Conservation (phyloP, 1,284 basidiomycete species). For the Paramarasmius palmivorus region DNA sequence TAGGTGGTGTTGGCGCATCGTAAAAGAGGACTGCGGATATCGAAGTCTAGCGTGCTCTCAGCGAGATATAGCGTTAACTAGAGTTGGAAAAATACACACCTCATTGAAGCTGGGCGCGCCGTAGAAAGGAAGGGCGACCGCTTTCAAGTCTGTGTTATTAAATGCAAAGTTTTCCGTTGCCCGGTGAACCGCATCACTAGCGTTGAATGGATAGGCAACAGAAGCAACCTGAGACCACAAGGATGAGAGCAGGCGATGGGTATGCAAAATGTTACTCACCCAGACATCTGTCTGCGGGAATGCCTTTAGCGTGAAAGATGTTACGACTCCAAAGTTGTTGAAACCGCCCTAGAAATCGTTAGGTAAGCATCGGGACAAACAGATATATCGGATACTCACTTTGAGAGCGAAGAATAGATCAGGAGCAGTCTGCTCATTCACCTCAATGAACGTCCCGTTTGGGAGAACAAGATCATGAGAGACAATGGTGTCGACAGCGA, state of each 20-base stretch:
- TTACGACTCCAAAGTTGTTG: constrained; percentile 13
- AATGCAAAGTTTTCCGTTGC: background rate
- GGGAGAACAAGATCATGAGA: constrained; percentile 35
- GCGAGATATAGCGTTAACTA: too few relatives aligned
- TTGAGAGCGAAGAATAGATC: constrained; percentile 36
- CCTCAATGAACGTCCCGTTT: constrained; percentile 28
- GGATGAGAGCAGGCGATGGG: too few relatives aligned
- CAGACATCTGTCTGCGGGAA: constrained; percentile 10
- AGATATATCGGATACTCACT: constrained; percentile 13
- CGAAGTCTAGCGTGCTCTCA: too few relatives aligned
- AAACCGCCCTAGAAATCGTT: constrained; percentile 1
- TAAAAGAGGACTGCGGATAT: too few relatives aligned
- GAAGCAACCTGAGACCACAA: too few relatives aligned
- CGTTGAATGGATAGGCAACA: background rate
- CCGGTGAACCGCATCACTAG: background rate
- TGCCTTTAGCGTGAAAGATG: constrained; percentile 5
- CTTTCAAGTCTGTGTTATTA: background rate
- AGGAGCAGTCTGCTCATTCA: constrained; percentile 26
- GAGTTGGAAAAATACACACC: too few relatives aligned
- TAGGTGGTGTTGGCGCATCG: too few relatives aligned
- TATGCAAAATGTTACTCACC: background rate
- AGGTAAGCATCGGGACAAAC: background rate
- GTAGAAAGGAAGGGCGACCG: too few relatives aligned
- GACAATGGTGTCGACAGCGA: constrained; percentile 36
- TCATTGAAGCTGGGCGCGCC: too few relatives aligned